Evolutionary conservation across 495 filamentous ascomycete genomes (phyloP).

Genomic region (Trichoderma reesei): DNA sequence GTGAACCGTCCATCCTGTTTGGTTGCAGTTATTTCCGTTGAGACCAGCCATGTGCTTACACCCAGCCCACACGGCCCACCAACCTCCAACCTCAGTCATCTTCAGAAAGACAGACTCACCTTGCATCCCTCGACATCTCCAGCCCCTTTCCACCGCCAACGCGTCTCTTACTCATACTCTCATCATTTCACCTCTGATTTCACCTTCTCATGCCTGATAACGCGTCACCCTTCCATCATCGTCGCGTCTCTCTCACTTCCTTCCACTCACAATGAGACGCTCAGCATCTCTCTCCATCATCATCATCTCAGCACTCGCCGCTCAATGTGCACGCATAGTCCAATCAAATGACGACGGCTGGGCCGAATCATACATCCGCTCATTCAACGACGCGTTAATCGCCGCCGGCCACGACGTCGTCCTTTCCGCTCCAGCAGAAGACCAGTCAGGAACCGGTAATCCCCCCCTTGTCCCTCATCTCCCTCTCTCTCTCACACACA

Average conservation of each 20-base stretch:
- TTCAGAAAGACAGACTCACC: too few species aligned
- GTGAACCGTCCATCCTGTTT: too few species aligned
- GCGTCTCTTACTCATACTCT: not conserved
- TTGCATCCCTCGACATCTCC: too few species aligned
- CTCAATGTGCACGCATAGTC: slow-evolving; percentile 43
- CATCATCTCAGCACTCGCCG: not conserved
- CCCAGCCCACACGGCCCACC: too few species aligned
- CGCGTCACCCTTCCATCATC: not conserved
- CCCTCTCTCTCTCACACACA: not conserved
- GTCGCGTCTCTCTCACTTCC: not conserved
- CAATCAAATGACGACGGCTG: slow-evolving; percentile 65
- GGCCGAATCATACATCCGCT: slow-evolving; percentile 56
- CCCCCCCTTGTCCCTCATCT: not conserved
- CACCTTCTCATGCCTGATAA: not conserved
- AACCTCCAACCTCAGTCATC: too few species aligned
- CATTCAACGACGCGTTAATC: slow-evolving; percentile 42
- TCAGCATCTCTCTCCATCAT: not conserved
- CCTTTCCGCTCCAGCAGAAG: slow-evolving; percentile 54
- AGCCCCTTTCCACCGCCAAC: too few species aligned
- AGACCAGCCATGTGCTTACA: too few species aligned
- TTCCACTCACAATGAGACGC: not conserved
- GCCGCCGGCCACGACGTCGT: slow-evolving; percentile 48
- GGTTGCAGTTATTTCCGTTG: too few species aligned
- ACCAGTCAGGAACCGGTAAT: slow-evolving; percentile 52
- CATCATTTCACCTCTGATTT: not conserved